phyloP scores from a whole-genome alignment of 148 eudicot genomes.

The Rhododendron vialii region DNA sequence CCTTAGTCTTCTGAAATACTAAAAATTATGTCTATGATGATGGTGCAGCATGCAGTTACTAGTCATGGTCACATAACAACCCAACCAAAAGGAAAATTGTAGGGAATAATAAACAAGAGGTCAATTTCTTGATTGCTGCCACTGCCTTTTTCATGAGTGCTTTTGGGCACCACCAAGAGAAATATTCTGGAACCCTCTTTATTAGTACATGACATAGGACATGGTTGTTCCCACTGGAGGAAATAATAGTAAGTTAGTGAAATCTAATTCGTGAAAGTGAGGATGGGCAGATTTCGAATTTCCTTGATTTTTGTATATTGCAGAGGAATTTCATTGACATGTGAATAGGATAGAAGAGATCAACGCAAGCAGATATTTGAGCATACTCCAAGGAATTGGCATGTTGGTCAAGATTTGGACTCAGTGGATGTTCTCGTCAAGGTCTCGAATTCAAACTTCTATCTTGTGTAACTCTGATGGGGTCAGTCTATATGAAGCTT shows the following conservation, averaged over 20 bases:
- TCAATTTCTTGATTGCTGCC: neutral
- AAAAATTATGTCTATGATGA: neutral
- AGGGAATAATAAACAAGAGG: neutral
- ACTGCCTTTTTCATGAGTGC: neutral
- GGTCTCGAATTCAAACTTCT: too few relatives aligned
- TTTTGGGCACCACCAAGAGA: neutral
- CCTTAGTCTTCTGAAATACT: too few relatives aligned
- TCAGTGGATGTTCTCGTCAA: too few relatives aligned
- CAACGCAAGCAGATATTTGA: too few relatives aligned
- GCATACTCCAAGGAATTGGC: too few relatives aligned
- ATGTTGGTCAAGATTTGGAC: too few relatives aligned
- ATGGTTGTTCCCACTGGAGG: neutral
- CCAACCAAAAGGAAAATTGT: neutral
- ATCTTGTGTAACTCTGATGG: too few relatives aligned
- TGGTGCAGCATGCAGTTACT: neutral
- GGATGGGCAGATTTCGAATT: neutral
- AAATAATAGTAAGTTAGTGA: neutral
- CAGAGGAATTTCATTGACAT: neutral
- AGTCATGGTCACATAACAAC: neutral
- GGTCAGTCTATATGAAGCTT: too few relatives aligned
- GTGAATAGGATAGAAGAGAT: neutral
- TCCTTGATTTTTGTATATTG: neutral
- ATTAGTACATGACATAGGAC: neutral
- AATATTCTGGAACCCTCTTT: neutral
- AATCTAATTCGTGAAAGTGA: neutral